Conservation (phyloP, 192 early-diverging fungal genomes). For the Coemansia reversa region DNA sequence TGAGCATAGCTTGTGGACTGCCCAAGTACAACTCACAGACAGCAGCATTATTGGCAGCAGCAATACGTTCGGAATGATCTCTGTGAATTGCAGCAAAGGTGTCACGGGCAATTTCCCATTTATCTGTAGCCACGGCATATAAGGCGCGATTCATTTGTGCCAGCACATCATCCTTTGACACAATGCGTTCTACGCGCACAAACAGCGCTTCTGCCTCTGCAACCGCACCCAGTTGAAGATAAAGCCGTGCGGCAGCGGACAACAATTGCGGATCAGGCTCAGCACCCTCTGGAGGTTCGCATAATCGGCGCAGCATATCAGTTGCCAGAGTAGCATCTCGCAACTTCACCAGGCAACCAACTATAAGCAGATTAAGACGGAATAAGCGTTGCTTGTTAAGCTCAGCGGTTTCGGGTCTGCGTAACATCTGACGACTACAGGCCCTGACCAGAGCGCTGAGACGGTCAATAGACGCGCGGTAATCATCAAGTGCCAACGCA, state of each 20-base stretch:
- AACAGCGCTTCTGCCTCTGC: conserved; percentile 28
- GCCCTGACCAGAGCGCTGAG: conserved; percentile 28
- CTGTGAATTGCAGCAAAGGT: conserved; percentile 14
- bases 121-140: conserved; percentile 32
- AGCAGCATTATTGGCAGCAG: conserved; percentile 38
- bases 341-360: conserved; percentile 11
- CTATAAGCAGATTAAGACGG: conserved; percentile 22
- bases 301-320: conserved; percentile 10
- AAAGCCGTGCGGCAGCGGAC: conserved; percentile 33
- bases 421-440: conserved; percentile 11
- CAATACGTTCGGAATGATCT: conserved; percentile 17
- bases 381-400: conserved; percentile 19
- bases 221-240: conserved; percentile 39
- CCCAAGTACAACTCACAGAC: conserved; percentile 51
- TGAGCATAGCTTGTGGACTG: conserved; percentile 37
- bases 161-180: conserved; percentile 18
- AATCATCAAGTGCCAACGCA: conserved; percentile 11
- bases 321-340: conserved; percentile 18
- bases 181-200: conserved; percentile 13
- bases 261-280: conserved; percentile 19
- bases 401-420: neutral
- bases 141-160: conserved; percentile 41
- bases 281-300: neutral
- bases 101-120: conserved; percentile 31
- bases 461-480: conserved; percentile 13